These are phyloP conservation scores for Volvariella volvacea DNA, from an alignment of 1,284 basidiomycete species.

Conservation along the genomic window DNA sequence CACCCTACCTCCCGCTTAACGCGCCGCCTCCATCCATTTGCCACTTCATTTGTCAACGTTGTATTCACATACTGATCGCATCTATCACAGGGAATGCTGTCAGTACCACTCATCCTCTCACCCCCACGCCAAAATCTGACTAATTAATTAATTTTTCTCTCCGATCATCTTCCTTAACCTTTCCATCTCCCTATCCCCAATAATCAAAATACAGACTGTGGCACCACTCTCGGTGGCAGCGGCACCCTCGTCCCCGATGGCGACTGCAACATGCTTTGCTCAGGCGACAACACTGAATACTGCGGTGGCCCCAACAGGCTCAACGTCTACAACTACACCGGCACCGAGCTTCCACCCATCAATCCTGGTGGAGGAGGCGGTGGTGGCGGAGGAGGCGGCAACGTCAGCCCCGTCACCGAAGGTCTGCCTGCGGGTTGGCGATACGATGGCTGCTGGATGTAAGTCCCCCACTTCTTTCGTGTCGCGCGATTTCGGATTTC, in stretches of 20 bases:
- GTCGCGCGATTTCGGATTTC: neutral
- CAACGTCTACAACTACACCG: slow-evolving; percentile 61
- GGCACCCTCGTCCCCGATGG: slow-evolving; percentile 36
- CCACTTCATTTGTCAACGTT: too few relatives aligned
- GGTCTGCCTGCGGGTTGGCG: slow-evolving; percentile 47
- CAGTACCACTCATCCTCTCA: slow-evolving; percentile 15
- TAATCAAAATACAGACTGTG: slow-evolving; percentile 52
- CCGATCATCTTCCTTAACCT: neutral
- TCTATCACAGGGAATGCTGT: slow-evolving; percentile 34
- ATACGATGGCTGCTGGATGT: slow-evolving; percentile 54
- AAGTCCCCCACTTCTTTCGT: slow-evolving; percentile 18
- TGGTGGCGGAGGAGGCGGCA: slow-evolving; percentile 30
- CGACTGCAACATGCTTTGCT: slow-evolving; percentile 60
- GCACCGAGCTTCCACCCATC: slow-evolving; percentile 40
- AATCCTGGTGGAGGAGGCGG: slow-evolving; percentile 29
- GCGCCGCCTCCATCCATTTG: too few relatives aligned
- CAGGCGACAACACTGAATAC: slow-evolving; percentile 50
- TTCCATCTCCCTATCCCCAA: slow-evolving; percentile 5
- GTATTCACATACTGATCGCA: slow-evolving; percentile 2
- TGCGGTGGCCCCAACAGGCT: slow-evolving; percentile 62
- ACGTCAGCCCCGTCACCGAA: slow-evolving; percentile 39
- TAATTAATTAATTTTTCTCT: slow-evolving; percentile 3
- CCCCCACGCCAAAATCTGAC: neutral
- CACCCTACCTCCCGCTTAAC: neutral
- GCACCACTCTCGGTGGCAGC: slow-evolving; percentile 34